Evolutionary conservation across 208 protist genomes (phyloP).

Genomic region (Wallacemonas sp.): DNA sequence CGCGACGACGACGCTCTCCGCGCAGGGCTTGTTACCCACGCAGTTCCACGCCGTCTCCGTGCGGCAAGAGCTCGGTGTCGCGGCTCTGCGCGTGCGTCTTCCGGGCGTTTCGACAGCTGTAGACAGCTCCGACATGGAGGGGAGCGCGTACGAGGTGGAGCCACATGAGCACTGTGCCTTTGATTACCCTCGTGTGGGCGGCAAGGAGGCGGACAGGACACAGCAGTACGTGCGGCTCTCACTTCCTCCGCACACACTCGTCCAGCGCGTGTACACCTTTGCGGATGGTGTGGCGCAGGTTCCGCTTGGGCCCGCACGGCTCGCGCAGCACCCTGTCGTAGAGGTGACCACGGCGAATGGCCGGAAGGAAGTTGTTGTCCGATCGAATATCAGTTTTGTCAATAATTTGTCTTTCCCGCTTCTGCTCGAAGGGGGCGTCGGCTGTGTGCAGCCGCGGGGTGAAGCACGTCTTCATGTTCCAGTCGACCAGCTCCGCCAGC

Average conservation of each 20-base stretch:
- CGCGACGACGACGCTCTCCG: background rate
- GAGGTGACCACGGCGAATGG: conserved; percentile 43
- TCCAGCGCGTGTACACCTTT: conserved; percentile 14
- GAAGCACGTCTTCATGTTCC: conserved; percentile 21
- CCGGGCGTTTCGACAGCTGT: no score
- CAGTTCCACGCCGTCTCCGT: conserved; percentile 23
- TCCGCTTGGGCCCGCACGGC: conserved; percentile 12
- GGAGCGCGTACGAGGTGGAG: conserved; percentile 14
- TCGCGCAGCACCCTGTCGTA: conserved; percentile 41
- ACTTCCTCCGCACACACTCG: conserved; percentile 11
- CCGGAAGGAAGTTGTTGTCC: conserved; percentile 46
- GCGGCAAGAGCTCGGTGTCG: conserved; percentile 28
- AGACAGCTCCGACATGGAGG: no score
- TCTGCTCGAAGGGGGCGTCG: conserved; percentile 26
- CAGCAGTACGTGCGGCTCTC: conserved; percentile 58
- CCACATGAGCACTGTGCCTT: conserved; percentile 40
- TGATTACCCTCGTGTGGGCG: conserved; percentile 60
- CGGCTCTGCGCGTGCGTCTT: conserved; percentile 17
- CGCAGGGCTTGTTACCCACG: no score
- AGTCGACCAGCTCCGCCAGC: conserved; percentile 25
- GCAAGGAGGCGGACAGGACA: conserved; percentile 46
- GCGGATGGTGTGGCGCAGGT: conserved; percentile 12
- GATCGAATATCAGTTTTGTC: conserved; percentile 44
- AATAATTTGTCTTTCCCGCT: conserved; percentile 49
- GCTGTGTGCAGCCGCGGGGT: conserved; percentile 19